Conservation (phyloP, 345 rosid species). For the Gossypium sturtianum region DNA sequence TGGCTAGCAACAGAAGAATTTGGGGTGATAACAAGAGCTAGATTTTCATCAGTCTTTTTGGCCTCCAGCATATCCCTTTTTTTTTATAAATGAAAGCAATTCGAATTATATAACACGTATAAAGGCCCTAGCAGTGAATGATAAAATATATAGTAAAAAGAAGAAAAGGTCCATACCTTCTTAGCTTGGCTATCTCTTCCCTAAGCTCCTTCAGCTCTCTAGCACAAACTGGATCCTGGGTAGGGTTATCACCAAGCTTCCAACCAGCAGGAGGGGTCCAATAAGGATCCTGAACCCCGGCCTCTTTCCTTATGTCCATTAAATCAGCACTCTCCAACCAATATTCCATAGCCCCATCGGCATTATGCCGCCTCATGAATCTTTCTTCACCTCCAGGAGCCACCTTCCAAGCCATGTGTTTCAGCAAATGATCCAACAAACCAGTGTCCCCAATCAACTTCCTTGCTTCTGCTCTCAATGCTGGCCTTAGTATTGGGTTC, state of each 20-base stretch:
- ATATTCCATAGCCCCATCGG: conserved; percentile 96
- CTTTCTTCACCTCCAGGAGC: conserved; percentile 85
- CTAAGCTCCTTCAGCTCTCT: conserved; percentile 51
- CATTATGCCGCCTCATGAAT: conserved; percentile 84
- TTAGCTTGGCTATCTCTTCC: conserved; percentile 38
- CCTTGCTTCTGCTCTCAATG: conserved; percentile 67
- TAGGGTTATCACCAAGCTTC: conserved; percentile 78
- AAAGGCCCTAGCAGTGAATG: not conserved
- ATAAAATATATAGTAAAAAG: not conserved
- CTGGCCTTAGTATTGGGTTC: conserved; percentile 69
- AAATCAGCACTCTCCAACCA: conserved; percentile 85
- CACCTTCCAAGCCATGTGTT: conserved; percentile 93
- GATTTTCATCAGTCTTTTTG: conserved; percentile 45
- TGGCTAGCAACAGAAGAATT: conserved; percentile 33
- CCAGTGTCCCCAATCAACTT: conserved; percentile 96
- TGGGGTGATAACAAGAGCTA: conserved; percentile 30
- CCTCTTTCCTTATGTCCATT: conserved; percentile 60
- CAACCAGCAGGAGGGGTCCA: conserved; percentile 97
- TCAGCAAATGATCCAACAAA: conserved; percentile 81
- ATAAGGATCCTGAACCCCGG: conserved; percentile 85
- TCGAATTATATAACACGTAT: not conserved
- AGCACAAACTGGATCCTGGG: conserved; percentile 78
- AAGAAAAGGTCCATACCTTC: conserved; percentile 30
- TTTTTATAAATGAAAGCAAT: not conserved
- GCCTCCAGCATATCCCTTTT: conserved; percentile 34